These are phyloP conservation scores for Mycena rosella DNA, from an alignment of 768 basidiomycete species.

Conservation along the genomic window DNA sequence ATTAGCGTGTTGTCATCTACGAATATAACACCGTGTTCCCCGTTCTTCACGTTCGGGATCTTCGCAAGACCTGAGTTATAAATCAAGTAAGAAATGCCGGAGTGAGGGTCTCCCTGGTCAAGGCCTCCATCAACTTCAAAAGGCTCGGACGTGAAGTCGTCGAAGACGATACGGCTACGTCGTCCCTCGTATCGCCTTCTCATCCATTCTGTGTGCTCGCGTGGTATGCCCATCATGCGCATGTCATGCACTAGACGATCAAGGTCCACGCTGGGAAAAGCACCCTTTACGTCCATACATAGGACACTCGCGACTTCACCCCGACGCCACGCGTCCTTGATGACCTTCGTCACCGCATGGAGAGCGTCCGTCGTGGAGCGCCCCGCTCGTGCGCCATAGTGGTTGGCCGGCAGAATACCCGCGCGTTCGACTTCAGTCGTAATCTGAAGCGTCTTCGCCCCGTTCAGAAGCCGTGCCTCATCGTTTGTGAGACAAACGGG, in stretches of 20 bases:
- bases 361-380: constrained; percentile 51
- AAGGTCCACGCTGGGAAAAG: constrained; percentile 55
- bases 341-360: constrained; percentile 45
- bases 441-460: constrained; percentile 12
- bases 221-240: constrained; percentile 42
- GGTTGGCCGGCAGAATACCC: constrained; percentile 47
- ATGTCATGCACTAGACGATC: constrained; percentile 49
- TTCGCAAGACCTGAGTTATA: constrained; percentile 39
- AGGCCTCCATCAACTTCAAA: constrained; percentile 30
- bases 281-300: constrained; percentile 58
- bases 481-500: constrained; percentile 52
- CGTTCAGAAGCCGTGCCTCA: constrained; percentile 37
- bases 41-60: neutral
- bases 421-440: constrained; percentile 45
- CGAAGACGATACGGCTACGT: neutral
- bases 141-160: neutral
- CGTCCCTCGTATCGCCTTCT: neutral
- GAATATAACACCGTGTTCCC: constrained; percentile 22
- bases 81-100: constrained; percentile 38
- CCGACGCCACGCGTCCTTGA: constrained; percentile 54
- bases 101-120: constrained; percentile 40
- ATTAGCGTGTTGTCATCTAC: constrained; percentile 38
- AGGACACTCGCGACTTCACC: constrained; percentile 49
- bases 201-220: constrained; percentile 33
- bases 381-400: constrained; percentile 56